A percentile compares a stretch with the other conserved stretches of the same genome.
Conservation (phyloP, 148 eudicot species). For the Rhododendron ferrugineum region DNA sequence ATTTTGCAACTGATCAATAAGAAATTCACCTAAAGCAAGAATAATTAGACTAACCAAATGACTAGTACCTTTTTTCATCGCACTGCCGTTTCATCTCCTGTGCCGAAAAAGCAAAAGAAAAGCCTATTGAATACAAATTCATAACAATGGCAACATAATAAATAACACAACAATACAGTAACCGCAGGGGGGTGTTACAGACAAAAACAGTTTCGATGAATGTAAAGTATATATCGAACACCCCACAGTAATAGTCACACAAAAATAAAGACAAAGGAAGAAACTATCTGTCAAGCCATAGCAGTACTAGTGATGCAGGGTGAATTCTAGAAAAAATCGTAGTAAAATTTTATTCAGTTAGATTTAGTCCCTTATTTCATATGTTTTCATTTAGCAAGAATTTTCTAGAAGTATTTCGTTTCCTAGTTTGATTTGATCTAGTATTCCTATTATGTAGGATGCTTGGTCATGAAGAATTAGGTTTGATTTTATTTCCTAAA, state of each 20-base stretch:
- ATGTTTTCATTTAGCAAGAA: too few relatives aligned
- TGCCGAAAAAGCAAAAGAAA: slow-evolving; percentile 17
- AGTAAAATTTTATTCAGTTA: too few relatives aligned
- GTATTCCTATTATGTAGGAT: too few relatives aligned
- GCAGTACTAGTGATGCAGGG: not conserved
- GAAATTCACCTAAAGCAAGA: slow-evolving; percentile 5
- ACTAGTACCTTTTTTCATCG: slow-evolving; percentile 79
- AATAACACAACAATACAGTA: not conserved
- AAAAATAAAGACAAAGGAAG: not conserved
- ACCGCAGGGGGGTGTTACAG: not conserved
- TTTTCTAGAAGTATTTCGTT: too few relatives aligned
- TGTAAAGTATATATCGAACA: not conserved
- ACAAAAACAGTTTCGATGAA: not conserved
- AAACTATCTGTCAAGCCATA: not conserved
- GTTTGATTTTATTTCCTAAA: too few relatives aligned
- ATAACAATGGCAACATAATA: not conserved
- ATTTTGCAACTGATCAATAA: slow-evolving; percentile 18
- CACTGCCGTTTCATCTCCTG: slow-evolving; percentile 94
- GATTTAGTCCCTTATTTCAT: too few relatives aligned
- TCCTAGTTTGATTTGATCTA: too few relatives aligned
- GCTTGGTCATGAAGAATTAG: too few relatives aligned
- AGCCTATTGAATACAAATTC: slow-evolving; percentile 11
- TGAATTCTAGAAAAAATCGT: too few relatives aligned
- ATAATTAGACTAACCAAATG: not conserved
- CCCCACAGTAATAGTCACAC: not conserved